Percentiles rank a stretch among this genome's conserved stretches.
phyloP scores from a whole-genome alignment of 305 asterid genomes.

The Fraxinus platypoda region DNA sequence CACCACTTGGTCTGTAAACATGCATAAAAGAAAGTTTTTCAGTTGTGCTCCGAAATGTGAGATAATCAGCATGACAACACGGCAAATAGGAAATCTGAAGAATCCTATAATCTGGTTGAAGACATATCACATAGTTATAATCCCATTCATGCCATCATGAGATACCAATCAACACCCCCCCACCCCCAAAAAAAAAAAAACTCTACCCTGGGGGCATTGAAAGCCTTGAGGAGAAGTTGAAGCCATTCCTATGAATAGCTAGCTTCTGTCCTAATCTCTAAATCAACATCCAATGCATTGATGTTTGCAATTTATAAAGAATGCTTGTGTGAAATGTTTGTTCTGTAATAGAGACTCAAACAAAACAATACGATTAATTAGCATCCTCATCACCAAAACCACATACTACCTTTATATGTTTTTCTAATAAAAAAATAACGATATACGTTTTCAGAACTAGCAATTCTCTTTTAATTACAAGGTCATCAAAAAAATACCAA shows the following conservation, averaged over 20 bases:
- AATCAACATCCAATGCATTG: neutral
- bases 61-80: neutral
- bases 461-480: neutral
- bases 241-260: neutral
- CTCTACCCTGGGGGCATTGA: neutral
- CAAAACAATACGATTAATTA: neutral
- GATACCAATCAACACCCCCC: neutral
- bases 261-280: neutral
- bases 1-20: constrained; percentile 35
- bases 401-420: neutral
- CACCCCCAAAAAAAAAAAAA: too few relatives aligned
- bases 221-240: neutral
- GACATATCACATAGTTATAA: neutral
- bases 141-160: neutral
- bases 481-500: neutral
- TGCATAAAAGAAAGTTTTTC: neutral
- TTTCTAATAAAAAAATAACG: neutral
- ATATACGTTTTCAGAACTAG: neutral
- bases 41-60: neutral
- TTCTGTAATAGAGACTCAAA: neutral
- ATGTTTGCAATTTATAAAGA: neutral
- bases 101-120: neutral
- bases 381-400: neutral
- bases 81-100: neutral
- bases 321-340: neutral